Evolutionary conservation across 495 filamentous ascomycete genomes (phyloP).

Genomic region (Glutinoglossum americanum): DNA sequence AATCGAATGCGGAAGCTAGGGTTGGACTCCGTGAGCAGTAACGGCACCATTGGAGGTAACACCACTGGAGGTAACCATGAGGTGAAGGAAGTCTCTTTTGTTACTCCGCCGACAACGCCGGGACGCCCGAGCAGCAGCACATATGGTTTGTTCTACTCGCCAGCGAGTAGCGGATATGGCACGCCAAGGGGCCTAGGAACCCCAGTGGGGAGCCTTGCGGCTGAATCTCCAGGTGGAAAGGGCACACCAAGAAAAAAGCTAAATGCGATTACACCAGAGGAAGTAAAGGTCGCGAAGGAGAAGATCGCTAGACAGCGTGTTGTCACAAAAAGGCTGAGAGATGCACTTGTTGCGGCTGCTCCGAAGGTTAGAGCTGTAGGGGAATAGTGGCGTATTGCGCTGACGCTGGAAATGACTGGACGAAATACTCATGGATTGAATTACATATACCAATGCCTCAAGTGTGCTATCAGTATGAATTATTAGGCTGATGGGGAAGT

Average conservation of each 20-base stretch:
- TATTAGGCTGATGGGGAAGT: background rate
- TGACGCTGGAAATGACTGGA: background rate
- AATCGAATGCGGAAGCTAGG: constrained; percentile 56
- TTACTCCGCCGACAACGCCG: constrained; percentile 21
- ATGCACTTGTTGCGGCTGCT: background rate
- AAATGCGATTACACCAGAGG: background rate
- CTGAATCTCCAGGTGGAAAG: background rate
- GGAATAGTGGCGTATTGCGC: background rate
- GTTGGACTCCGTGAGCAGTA: constrained; percentile 22
- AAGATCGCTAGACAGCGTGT: background rate
- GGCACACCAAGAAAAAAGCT: background rate
- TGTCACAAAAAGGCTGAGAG: background rate
- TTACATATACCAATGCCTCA: background rate
- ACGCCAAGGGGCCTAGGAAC: background rate
- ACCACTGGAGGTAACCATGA: constrained; percentile 13
- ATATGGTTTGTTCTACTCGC: constrained; percentile 2
- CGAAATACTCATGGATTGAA: background rate
- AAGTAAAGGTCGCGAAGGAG: background rate
- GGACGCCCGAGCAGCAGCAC: background rate
- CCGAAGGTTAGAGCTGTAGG: background rate
- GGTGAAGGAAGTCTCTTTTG: constrained; percentile 33
- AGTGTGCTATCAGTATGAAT: background rate
- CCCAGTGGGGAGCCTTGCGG: background rate
- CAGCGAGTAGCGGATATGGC: background rate
- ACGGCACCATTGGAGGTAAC: constrained; percentile 17